A percentile compares a stretch with the other conserved stretches of the same genome.
phyloP scores from a whole-genome alignment of 495 filamentous ascomycete species.

The Platismatia glauca region DNA sequence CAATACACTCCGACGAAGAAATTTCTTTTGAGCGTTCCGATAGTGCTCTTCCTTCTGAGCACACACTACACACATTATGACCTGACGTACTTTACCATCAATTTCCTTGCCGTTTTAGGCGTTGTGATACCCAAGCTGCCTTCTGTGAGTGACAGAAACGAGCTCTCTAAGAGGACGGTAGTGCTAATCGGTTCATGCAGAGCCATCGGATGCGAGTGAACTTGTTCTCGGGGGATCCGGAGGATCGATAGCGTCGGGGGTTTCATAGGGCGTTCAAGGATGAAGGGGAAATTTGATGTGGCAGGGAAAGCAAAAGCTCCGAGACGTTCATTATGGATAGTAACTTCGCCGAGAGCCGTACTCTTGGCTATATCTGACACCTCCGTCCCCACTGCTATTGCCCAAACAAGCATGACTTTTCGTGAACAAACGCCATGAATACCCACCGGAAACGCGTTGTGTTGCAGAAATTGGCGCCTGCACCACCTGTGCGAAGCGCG shows the following conservation, averaged over 20 bases:
- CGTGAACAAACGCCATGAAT: not conserved
- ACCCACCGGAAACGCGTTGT: too few species aligned
- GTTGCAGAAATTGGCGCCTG: too few species aligned
- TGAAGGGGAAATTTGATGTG: not conserved
- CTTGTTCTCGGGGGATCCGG: conserved; percentile 52
- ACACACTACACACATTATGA: conserved; percentile 99
- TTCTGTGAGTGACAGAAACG: conserved; percentile 54
- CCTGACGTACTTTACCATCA: conserved; percentile 90
- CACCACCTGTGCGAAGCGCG: not conserved
- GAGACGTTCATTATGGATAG: conserved; percentile 16
- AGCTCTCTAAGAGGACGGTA: conserved; percentile 15
- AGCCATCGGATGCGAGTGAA: conserved; percentile 64
- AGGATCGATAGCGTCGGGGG: conserved; percentile 34
- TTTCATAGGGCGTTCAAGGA: not conserved
- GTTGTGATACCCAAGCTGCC: conserved; percentile 96
- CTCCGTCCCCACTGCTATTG: not conserved
- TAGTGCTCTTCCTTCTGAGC: conserved; percentile 87
- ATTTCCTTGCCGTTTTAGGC: conserved; percentile 79
- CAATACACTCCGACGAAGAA: conserved; percentile 99
- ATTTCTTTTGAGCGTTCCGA: conserved; percentile 88
- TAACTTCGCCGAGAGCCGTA: not conserved
- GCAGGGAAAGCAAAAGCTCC: conserved; percentile 8
- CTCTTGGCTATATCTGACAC: conserved; percentile 15
- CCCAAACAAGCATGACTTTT: not conserved
- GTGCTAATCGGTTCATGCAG: conserved; percentile 33